Base-by-base conservation (phyloP, 768 basidiomycete species). In the Paxillus ammoniavirescens region DNA sequence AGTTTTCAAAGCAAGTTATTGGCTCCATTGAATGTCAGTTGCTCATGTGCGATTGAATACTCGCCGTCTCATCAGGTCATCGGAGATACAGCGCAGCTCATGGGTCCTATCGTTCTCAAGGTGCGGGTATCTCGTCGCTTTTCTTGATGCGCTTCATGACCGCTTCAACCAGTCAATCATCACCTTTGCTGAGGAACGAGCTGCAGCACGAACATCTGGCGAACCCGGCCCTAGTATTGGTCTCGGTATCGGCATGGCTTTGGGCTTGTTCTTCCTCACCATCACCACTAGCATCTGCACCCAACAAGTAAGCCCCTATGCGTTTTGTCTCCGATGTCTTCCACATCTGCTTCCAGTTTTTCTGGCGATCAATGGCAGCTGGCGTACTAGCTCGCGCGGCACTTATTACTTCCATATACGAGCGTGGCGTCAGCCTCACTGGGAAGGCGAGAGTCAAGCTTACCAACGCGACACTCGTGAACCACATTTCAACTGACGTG, bases 391-490 rank as follows among this genome's bases (percentile, higher is more conserved):
- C 80, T 0, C 77, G 89, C 52, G 80, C 81, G 0, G 82, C 87
- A 10, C 73, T 92, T 26, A 89, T 87, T 47, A 78, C 79, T 40
- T 82, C 82, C 0, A 79, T 91, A 18, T 92, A 89, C 71, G 81
- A 85, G 58, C 82, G 87, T 46, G 81, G 82, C 4, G 77, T 91
- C 35, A 72, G 73, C 33, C 73, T 93, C 28, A 83, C 84, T 1
- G 83, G 83, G 5, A 86, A 83, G 66, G 79, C 86, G 9, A 76
- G 89, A 46, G 79, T 81, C 13, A 74, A 75, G 30, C 75, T 87
- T 45, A 77, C 83, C 2, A 91, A 89, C 61, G 74, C 79, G 28
- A 77, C 75, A 53, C 72, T 86, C 17, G 75, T 84, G 23, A 84
- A 82, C 58, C 82, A 83, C 59, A 78, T 85, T 46, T 80, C 79